These are phyloP conservation scores for Pulicaria dysenterica DNA, from an alignment of 129 eudicot genomes.

Conservation along the genomic window DNA sequence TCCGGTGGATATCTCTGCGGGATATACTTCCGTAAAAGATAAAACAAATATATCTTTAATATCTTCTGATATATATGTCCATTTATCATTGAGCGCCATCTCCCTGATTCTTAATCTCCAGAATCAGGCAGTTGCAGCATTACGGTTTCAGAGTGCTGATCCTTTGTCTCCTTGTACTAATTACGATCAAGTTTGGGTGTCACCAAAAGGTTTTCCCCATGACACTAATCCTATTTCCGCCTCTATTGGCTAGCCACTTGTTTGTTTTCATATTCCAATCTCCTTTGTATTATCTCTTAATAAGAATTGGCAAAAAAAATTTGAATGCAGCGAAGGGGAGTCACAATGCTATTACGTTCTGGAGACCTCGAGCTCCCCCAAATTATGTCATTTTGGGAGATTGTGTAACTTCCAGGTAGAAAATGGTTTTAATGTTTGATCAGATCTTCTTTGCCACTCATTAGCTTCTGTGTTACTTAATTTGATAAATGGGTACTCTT, in stretches of 20 bases:
- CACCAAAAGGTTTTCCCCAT: constrained; percentile 61
- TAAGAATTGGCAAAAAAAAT: constrained; percentile 5
- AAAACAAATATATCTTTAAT: constrained; percentile 80
- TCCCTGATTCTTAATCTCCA: constrained; percentile 93
- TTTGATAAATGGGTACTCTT: background rate
- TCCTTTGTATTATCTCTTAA: constrained; percentile 12
- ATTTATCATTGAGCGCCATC: constrained; percentile 81
- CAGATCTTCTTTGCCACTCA: background rate
- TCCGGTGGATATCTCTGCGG: constrained; percentile 95
- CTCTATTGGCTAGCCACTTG: constrained; percentile 11
- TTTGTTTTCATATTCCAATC: constrained; percentile 26
- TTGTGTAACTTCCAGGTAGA: constrained; percentile 94
- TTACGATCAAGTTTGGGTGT: constrained; percentile 87
- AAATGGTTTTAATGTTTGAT: constrained; percentile 5
- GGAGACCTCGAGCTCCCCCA: constrained; percentile 97
- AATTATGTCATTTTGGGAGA: constrained; percentile 94
- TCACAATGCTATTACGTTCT: constrained; percentile 73
- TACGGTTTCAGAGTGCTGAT: constrained; percentile 76
- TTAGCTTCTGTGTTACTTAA: constrained; percentile 16
- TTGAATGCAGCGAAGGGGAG: constrained; percentile 57
- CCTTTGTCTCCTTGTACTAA: constrained; percentile 87
- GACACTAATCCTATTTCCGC: background rate
- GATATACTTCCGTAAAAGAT: constrained; percentile 91
- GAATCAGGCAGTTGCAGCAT: constrained; percentile 75
- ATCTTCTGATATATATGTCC: constrained; percentile 77